phyloP scores from a whole-genome alignment of 371 early-diverging fungal species.

The Mortierella sp. region DNA sequence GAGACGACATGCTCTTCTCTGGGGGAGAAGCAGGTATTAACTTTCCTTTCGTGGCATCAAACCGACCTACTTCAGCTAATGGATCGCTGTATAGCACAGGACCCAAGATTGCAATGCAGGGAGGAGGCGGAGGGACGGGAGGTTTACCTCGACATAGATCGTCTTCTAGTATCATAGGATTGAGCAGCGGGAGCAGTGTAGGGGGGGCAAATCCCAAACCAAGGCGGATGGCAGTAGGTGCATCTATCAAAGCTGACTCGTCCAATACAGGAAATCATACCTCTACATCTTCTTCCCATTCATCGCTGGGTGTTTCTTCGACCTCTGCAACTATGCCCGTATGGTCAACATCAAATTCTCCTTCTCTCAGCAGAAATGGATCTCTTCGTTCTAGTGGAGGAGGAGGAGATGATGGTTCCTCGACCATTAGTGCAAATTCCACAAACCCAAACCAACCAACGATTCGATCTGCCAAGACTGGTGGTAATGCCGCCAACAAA shows the following conservation, averaged over 20 bases:
- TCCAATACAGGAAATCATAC: background rate
- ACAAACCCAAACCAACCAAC: conserved; percentile 9
- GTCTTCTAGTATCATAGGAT: conserved; percentile 20
- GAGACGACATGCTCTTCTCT: conserved; percentile 42
- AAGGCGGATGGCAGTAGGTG: conserved; percentile 46
- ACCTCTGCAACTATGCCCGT: background rate
- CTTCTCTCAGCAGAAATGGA: background rate
- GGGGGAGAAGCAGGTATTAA: conserved; percentile 37
- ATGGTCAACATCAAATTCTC: conserved; percentile 6
- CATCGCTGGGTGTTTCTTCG: conserved; percentile 7
- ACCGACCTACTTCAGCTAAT: conserved; percentile 11
- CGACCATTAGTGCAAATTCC: conserved; percentile 23
- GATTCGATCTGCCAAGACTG: conserved; percentile 18
- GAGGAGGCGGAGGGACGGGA: background rate
- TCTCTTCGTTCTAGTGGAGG: background rate
- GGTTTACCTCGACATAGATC: conserved; percentile 15
- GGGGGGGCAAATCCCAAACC: conserved; percentile 22
- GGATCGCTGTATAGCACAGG: conserved; percentile 2
- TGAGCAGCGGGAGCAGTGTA: conserved; percentile 17
- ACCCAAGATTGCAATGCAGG: conserved; percentile 12
- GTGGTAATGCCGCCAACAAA: conserved; percentile 18
- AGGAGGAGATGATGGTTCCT: conserved; percentile 28
- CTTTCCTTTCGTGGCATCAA: conserved; percentile 19
- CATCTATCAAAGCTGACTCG: conserved; percentile 37
- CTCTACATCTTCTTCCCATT: conserved; percentile 12